Percentiles rank a stretch among this genome's conserved stretches.
phyloP scores from a whole-genome alignment of 192 early-diverging fungal genomes.

The Coemansia aciculifera region DNA sequence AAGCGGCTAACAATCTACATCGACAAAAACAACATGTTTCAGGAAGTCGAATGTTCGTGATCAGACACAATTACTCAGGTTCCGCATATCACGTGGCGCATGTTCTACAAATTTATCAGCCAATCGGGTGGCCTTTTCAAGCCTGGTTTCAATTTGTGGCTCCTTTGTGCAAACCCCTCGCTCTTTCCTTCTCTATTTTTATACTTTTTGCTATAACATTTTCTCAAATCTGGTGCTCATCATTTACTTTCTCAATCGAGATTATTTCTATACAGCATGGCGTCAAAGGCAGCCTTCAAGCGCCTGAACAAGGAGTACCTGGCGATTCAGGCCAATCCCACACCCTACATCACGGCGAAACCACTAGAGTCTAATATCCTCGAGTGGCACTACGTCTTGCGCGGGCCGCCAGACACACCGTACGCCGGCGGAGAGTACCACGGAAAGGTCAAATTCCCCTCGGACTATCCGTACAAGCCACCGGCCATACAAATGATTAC shows the following conservation, averaged over 20 bases:
- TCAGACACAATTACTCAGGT: background rate
- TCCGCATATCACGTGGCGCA: background rate
- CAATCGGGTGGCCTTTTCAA: background rate
- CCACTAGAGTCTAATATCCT: constrained; percentile 94
- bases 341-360: constrained; percentile 86
- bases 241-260: background rate
- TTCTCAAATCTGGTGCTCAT: background rate
- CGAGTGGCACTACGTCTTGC: constrained; percentile 98
- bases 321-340: constrained; percentile 75
- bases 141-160: background rate
- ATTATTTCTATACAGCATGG: constrained; percentile 59
- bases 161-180: background rate
- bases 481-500: constrained; percentile 83
- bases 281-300: constrained; percentile 76
- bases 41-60: constrained; percentile 44
- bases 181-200: constrained; percentile 10
- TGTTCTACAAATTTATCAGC: background rate
- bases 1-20: constrained; percentile 37
- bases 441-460: constrained; percentile 86
- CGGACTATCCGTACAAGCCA: constrained; percentile 96
- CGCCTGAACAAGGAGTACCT: constrained; percentile 79
- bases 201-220: background rate
- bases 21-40: constrained; percentile 36
- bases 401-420: constrained; percentile 92
- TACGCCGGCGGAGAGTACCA: constrained; percentile 94